Conservation (phyloP, 2,329 filamentous ascomycete species). For the Diaporthe aspalathi region DNA sequence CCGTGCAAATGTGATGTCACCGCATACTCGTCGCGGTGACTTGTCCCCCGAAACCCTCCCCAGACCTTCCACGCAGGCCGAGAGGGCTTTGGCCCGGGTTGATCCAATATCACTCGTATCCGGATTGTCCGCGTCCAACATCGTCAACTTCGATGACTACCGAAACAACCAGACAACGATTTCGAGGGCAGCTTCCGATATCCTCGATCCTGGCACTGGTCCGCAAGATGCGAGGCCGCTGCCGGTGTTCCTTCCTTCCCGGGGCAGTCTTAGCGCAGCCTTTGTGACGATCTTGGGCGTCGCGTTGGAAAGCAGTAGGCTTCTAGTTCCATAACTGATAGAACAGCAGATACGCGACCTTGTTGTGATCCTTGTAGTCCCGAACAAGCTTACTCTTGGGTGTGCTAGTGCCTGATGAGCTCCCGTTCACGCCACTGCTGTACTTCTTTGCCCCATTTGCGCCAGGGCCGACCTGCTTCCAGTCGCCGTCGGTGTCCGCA, state of each 20-base stretch:
- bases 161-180: background rate
- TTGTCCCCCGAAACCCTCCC: background rate
- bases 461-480: constrained; percentile 80
- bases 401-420: constrained; percentile 60
- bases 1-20: background rate
- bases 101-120: background rate
- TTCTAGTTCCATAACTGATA: constrained; percentile 69
- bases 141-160: background rate
- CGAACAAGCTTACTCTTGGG: constrained; percentile 68
- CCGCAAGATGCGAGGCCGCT: background rate
- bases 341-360: constrained; percentile 96
- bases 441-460: constrained; percentile 80
- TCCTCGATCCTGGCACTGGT: background rate
- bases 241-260: background rate
- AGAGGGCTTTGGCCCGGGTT: background rate
- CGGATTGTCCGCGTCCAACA: background rate
- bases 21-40: background rate
- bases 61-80: background rate
- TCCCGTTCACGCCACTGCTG: constrained; percentile 76
- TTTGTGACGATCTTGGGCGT: background rate
- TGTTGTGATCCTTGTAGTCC: constrained; percentile 86
- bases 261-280: background rate
- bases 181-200: background rate
- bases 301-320: background rate
- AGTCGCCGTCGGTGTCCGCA: constrained; percentile 70